Conservation (phyloP, 805 yeast species). For the Wickerhamiella spandovensis region DNA sequence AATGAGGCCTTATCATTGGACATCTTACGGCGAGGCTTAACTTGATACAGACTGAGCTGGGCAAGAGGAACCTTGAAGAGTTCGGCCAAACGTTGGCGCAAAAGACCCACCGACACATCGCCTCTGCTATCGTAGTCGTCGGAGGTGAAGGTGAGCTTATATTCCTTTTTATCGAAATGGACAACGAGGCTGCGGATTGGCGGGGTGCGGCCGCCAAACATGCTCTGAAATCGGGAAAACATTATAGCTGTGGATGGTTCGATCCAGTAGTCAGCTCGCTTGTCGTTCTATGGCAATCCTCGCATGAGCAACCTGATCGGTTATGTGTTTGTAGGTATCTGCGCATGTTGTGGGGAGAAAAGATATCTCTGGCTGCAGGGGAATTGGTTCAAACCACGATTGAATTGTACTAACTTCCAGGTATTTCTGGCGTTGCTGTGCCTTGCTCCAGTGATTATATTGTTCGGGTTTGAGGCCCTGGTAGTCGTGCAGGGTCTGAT, state of each 20-base stretch:
- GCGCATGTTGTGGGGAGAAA: too few species aligned
- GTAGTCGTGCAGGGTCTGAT: conserved; percentile 6
- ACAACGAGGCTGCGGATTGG: conserved; percentile 9
- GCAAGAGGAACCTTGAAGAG: conserved; percentile 36
- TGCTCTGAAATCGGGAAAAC: not conserved
- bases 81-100: conserved; percentile 42
- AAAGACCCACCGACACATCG: conserved; percentile 54
- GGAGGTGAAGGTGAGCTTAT: conserved; percentile 14
- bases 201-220: not conserved
- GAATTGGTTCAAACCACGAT: too few species aligned
- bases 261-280: not conserved
- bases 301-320: conserved; percentile 9
- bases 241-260: not conserved
- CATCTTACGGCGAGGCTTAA: conserved; percentile 13
- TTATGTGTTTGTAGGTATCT: conserved; percentile 11
- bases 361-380: too few species aligned
- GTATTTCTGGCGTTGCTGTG: conserved; percentile 28
- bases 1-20: conserved; percentile 10
- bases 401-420: conserved; percentile 7
- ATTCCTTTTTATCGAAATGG: conserved; percentile 14
- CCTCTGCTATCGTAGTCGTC: conserved; percentile 34
- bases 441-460: conserved; percentile 24
- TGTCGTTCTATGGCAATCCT: not conserved
- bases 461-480: conserved; percentile 14
- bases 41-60: conserved; percentile 10